Percentiles rank a stretch among this genome's conserved stretches.
phyloP scores from a whole-genome alignment of 768 basidiomycete species.

The Coprinellus micaceus region DNA sequence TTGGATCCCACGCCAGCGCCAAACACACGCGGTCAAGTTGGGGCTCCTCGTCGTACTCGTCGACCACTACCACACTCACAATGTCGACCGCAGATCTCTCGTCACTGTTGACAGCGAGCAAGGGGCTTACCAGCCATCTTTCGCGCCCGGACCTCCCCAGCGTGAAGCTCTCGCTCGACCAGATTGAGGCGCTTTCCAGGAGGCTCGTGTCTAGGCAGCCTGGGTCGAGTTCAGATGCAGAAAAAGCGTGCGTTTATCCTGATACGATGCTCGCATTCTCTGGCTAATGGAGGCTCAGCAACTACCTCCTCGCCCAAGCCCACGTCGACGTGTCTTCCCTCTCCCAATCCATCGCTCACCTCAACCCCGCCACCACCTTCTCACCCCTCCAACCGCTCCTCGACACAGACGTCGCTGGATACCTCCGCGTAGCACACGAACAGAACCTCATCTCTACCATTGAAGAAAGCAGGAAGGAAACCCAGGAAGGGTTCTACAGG shows the following conservation, averaged over 20 bases:
- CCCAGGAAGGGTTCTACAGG: slow-evolving; percentile 81
- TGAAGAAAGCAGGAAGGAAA: slow-evolving; percentile 82
- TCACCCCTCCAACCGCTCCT: slow-evolving; percentile 88
- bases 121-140: slow-evolving; percentile 72
- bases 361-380: slow-evolving; percentile 81
- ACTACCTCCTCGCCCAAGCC: slow-evolving; percentile 90
- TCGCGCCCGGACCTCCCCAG: slow-evolving; percentile 80
- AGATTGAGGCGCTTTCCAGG: slow-evolving; percentile 91
- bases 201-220: slow-evolving; percentile 74
- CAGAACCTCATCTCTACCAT: slow-evolving; percentile 93
- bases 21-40: slow-evolving; percentile 6
- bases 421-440: slow-evolving; percentile 91
- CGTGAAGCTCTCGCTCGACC: slow-evolving; percentile 86
- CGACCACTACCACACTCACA: background rate
- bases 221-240: slow-evolving; percentile 57
- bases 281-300: slow-evolving; percentile 40
- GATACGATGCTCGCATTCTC: slow-evolving; percentile 6
- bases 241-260: slow-evolving; percentile 59
- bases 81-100: slow-evolving; percentile 53
- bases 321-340: slow-evolving; percentile 92
- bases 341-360: slow-evolving; percentile 74
- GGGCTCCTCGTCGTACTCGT: background rate
- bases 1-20: slow-evolving; percentile 5
- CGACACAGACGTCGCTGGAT: slow-evolving; percentile 92
- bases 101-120: slow-evolving; percentile 66